Conservation (phyloP, 2,329 filamentous ascomycete genomes). For the Fusarium sp. region DNA sequence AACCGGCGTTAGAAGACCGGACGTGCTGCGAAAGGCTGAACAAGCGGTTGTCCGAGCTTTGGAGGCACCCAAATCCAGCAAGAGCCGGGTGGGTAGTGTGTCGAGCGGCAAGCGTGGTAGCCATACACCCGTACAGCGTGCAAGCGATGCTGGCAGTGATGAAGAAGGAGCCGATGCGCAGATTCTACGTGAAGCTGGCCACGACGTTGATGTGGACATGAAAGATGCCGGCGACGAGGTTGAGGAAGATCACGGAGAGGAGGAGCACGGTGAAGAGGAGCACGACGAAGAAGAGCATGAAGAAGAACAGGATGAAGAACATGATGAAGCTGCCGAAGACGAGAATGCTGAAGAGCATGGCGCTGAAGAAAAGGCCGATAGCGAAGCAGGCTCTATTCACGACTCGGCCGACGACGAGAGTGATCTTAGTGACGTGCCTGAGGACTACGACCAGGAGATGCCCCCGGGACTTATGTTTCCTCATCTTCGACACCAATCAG, state of each 20-base stretch:
- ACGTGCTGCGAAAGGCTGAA: slow-evolving; percentile 71
- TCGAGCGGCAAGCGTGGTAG: slow-evolving; percentile 62
- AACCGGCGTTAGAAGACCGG: slow-evolving; percentile 63
- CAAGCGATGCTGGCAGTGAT: slow-evolving; percentile 54
- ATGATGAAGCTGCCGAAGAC: slow-evolving; percentile 46
- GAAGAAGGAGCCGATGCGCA: slow-evolving; percentile 57
- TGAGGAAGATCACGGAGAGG: slow-evolving; percentile 45
- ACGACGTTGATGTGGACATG: slow-evolving; percentile 56
- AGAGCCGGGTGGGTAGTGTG: slow-evolving; percentile 62
- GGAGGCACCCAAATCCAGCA: slow-evolving; percentile 61
- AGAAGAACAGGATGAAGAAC: slow-evolving; percentile 42
- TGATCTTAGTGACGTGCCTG: slow-evolving; percentile 72
- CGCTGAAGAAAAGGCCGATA: slow-evolving; percentile 47
- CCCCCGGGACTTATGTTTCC: slow-evolving; percentile 65
- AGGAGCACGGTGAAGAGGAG: slow-evolving; percentile 36
- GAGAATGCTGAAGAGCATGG: slow-evolving; percentile 53
- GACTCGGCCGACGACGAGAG: slow-evolving; percentile 77
- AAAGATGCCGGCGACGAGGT: slow-evolving; percentile 53
- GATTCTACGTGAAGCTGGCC: slow-evolving; percentile 50
- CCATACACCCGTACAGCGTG: slow-evolving; percentile 51
- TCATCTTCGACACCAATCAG: slow-evolving; percentile 52
- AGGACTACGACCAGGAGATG: slow-evolving; percentile 68
- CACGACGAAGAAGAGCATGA: slow-evolving; percentile 43
- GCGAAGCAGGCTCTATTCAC: slow-evolving; percentile 65
- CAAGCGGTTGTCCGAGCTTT: slow-evolving; percentile 63